Base-by-base conservation (phyloP, 352 stramenopile genomes). In the Phytopythium cucurbitacearum region DNA sequence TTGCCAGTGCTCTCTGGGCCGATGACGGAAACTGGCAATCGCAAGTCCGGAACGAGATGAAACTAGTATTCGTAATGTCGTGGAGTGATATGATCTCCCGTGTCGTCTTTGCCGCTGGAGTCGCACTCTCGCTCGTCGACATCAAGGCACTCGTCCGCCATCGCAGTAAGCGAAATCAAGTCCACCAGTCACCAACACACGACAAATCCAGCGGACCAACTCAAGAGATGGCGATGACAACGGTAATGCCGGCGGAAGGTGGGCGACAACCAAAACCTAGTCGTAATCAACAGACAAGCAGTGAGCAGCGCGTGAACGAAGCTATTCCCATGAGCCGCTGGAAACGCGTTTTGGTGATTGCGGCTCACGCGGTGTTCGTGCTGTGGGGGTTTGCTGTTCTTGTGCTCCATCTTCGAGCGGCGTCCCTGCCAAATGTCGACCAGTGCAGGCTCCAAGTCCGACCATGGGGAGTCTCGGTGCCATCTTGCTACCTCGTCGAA, bases 401-500 rank as follows among this genome's bases (percentile, higher is more conserved):
- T 35, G 60, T 38, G 4, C n/a, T 68, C 38, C 60, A 72, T 16
- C 48, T 69, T n/a, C 44, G 58, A 7, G 56, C 60, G 3, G 45
- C 57, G 12, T 7, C 39, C 0, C 45, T 65, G 9, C 56, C 59
- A 16, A 48, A 35, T 9, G 38, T 62, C 3, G n/a, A 51, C 0
- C 47, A 72, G 16, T 72, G 64, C 33, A 11, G 53, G 5, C 56
- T 72, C 16, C 60, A 69, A n/a, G 62, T 72, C 10, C 50, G 60
- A 32, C 65, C 65, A 3, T 79, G 69, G 69, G 40, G 66, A 11
- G 60, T 62, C 7, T 47, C 48, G 3, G 40, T 57, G 4, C 42
- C 58, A 3, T 68, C 70, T 2, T 80, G 70, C 38, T 69, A 73
- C 48, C 38, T 80, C 13, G 51, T 65, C 6, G 56, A 62, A 7